Base-by-base conservation (phyloP, 2,329 filamentous ascomycete species). In the Aureobasidium vineae region DNA sequence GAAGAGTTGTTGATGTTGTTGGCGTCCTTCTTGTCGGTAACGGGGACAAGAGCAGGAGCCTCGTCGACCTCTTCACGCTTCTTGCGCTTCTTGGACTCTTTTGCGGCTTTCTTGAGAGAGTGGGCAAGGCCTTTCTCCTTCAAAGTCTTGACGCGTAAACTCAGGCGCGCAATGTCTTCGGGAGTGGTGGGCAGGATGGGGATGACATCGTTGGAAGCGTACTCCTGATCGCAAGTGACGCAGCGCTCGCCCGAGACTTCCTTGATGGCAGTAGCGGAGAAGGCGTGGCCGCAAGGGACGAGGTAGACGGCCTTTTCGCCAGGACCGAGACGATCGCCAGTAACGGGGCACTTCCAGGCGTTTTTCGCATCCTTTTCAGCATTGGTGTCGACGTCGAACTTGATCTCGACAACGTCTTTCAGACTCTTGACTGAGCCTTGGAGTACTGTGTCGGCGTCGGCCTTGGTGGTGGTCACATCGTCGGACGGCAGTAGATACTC, bases 221-320 rank as follows among this genome's bases (percentile, higher is more conserved):
- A 97, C 0, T 83, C 73, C 66, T 88, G 86, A 70, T 89, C 91
- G 77, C 95, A 99, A 79, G 70, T 71, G 68, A 86, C 74, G 71
- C 86, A 89, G 69, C 80, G 82, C 70, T 90, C 88, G 2, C 80
- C 83, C 28, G 83, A 82, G n/a, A 76, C 75, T 67, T 76, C 64
- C 71, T 88, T 90, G 70, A 98, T 88, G 8, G 92, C 92, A 63
- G 88, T 87, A 68, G 96, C 92, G 0, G 91, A 89, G 78, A 98
- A 98, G 0, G 91, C 93, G 80, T 99, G 96, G 0, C 95, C 96
- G 73, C 95, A 99, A 0, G 95, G 95, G 5, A 98, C 91, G 2
- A 99, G 73, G 73, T 98, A 99, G 1, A 96, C 91, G 0, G 92
- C 84, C 77, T 89, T 94, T 16, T 28, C 21, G 11, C 33, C 47